A percentile compares a stretch with the other conserved stretches of the same genome.
These are phyloP conservation scores for Calocera cornea DNA, from an alignment of 768 basidiomycete species.

Conservation along the genomic window DNA sequence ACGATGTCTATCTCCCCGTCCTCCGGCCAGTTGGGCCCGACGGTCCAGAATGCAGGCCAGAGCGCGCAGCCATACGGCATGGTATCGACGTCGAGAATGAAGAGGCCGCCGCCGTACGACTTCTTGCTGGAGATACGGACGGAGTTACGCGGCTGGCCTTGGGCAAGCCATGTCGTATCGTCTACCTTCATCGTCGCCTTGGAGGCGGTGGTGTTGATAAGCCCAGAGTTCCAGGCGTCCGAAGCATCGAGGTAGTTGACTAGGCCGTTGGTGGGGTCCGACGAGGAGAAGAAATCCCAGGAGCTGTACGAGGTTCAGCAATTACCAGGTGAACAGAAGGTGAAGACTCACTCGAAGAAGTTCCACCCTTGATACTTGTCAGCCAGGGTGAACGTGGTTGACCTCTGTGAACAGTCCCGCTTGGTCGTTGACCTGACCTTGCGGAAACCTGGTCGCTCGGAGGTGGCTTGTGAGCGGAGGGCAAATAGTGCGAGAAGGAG, in stretches of 20 bases:
- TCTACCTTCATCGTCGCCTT: conserved; percentile 53
- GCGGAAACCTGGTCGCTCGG: background rate
- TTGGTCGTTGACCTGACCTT: background rate
- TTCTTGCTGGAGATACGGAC: conserved; percentile 57
- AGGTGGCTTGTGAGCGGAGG: background rate
- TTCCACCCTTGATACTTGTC: conserved; percentile 37
- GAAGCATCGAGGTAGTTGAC: conserved; percentile 44
- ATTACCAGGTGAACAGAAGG: background rate
- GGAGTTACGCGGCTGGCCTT: conserved; percentile 42
- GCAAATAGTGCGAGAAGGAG: background rate
- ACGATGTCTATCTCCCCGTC: conserved; percentile 30
- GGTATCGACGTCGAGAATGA: conserved; percentile 55
- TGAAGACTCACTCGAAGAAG: conserved; percentile 44
- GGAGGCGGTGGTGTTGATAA: conserved; percentile 43
- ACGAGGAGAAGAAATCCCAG: conserved; percentile 50
- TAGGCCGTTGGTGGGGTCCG: conserved; percentile 57
- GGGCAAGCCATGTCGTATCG: conserved; percentile 33
- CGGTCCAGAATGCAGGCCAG: conserved; percentile 46
- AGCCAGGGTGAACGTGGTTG: conserved; percentile 22
- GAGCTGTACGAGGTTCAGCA: conserved; percentile 28
- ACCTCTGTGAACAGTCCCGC: background rate
- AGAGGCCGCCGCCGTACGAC: conserved; percentile 49
- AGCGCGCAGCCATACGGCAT: conserved; percentile 60
- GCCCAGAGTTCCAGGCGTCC: conserved; percentile 37
- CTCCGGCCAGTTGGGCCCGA: conserved; percentile 13